Percentiles rank a stretch among this genome's conserved stretches.
These are phyloP conservation scores for Trichosporon ovoides DNA, from an alignment of 1,284 basidiomycete genomes.

Conservation along the genomic window DNA sequence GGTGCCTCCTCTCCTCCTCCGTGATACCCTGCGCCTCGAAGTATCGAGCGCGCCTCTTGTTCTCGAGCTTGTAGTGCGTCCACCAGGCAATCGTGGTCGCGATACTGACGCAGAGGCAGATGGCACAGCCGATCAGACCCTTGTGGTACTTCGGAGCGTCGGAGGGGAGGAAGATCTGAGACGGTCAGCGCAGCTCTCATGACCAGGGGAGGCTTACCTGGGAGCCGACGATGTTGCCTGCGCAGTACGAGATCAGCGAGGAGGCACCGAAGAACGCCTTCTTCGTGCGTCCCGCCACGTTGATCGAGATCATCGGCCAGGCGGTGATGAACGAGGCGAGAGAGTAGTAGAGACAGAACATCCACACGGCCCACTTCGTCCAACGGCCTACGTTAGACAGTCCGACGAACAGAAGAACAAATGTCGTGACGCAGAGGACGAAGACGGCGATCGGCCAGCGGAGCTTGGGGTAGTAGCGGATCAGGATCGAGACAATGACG, in stretches of 20 bases:
- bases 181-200: too few relatives aligned
- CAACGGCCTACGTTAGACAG: slow-evolving; percentile 20
- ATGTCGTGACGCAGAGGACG: slow-evolving; percentile 14
- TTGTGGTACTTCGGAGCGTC: slow-evolving; percentile 27
- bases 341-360: slow-evolving; percentile 20
- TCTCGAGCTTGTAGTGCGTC: slow-evolving; percentile 23
- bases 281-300: slow-evolving; percentile 35
- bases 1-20: slow-evolving; percentile 21
- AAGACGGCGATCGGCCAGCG: slow-evolving; percentile 28
- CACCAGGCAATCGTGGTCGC: slow-evolving; percentile 24
- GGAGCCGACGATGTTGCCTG: slow-evolving; percentile 28
- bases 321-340: slow-evolving; percentile 26
- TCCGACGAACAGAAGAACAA: slow-evolving; percentile 27
- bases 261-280: slow-evolving; percentile 25
- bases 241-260: slow-evolving; percentile 27
- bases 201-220: slow-evolving; percentile 7
- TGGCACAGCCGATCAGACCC: slow-evolving; percentile 23
- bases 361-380: slow-evolving; percentile 26
- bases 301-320: slow-evolving; percentile 33
- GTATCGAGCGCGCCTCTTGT: slow-evolving; percentile 23
- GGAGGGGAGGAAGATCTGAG: slow-evolving; percentile 20
- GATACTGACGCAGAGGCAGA: slow-evolving; percentile 18
- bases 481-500: slow-evolving; percentile 10
- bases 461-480: slow-evolving; percentile 12
- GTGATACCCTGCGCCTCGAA: slow-evolving; percentile 22